These are phyloP conservation scores for Cladosporium sp. DNA, from an alignment of 2,329 filamentous ascomycete species.

Conservation along the genomic window DNA sequence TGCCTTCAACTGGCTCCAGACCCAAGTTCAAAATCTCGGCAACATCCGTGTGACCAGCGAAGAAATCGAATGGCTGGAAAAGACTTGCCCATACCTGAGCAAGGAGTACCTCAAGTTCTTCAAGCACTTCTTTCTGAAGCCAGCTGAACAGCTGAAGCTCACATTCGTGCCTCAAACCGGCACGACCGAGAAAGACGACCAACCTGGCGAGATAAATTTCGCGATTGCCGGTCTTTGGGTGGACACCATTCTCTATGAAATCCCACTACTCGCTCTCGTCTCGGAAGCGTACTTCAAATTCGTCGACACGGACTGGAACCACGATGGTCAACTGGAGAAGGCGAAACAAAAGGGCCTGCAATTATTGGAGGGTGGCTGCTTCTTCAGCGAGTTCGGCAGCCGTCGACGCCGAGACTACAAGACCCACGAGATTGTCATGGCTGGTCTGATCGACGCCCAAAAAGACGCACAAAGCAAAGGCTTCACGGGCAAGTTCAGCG, in stretches of 20 bases:
- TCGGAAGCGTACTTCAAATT: slow-evolving; percentile 98
- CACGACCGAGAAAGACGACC: slow-evolving; percentile 52
- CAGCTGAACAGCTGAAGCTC: slow-evolving; percentile 74
- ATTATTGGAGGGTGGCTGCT: slow-evolving; percentile 78
- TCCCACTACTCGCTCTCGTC: slow-evolving; percentile 85
- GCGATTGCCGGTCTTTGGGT: slow-evolving; percentile 81
- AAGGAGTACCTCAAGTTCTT: slow-evolving; percentile 78
- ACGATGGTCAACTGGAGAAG: slow-evolving; percentile 81
- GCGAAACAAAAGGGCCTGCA: slow-evolving; percentile 78
- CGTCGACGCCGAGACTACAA: slow-evolving; percentile 88
- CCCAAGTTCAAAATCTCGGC: slow-evolving; percentile 81
- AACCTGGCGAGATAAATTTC: slow-evolving; percentile 72
- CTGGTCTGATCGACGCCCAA: slow-evolving; percentile 77
- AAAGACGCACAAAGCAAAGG: slow-evolving; percentile 65
- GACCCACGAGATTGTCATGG: slow-evolving; percentile 88
- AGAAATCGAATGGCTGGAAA: slow-evolving; percentile 76
- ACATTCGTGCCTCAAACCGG: slow-evolving; percentile 61
- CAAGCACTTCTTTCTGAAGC: slow-evolving; percentile 75
- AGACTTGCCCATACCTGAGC: slow-evolving; percentile 77
- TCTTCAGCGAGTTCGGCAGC: slow-evolving; percentile 92
- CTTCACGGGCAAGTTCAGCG: slow-evolving; percentile 71
- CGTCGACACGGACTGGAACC: slow-evolving; percentile 88
- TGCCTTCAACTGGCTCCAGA: slow-evolving; percentile 81
- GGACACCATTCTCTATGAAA: slow-evolving; percentile 97
- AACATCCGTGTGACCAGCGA: slow-evolving; percentile 77